Percentiles rank a stretch among this genome's conserved stretches.
Evolutionary conservation across 2,329 filamentous ascomycete genomes (phyloP).

Genomic region (Curvularia lunata): DNA sequence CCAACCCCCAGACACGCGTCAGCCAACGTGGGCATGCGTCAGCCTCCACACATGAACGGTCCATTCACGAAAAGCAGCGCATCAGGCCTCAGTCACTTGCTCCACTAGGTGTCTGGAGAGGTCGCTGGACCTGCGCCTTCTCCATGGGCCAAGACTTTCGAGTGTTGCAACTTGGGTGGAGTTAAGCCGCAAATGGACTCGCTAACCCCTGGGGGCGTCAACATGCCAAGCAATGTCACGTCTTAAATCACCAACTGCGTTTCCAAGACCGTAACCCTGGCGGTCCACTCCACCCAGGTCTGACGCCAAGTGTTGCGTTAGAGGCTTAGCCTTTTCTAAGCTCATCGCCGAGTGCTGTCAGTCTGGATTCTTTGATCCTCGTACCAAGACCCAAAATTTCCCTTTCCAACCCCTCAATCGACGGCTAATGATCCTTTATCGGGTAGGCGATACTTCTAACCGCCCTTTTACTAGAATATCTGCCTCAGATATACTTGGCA

Average conservation of each 20-base stretch:
- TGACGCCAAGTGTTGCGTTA: slow-evolving; percentile 38
- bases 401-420: slow-evolving; percentile 23
- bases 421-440: slow-evolving; percentile 22
- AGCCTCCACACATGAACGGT: slow-evolving; percentile 23
- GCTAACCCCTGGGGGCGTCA: slow-evolving; percentile 24
- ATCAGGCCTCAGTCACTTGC: slow-evolving; percentile 14
- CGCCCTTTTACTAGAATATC: slow-evolving; percentile 10
- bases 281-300: slow-evolving; percentile 21
- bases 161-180: slow-evolving; percentile 43
- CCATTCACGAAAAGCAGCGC: slow-evolving; percentile 28
- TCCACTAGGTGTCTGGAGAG: slow-evolving; percentile 14
- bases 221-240: slow-evolving; percentile 24
- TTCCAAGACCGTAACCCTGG: slow-evolving; percentile 17
- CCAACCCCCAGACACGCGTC: slow-evolving; percentile 25
- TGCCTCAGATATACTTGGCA: slow-evolving; percentile 18
- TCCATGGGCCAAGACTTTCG: slow-evolving; percentile 27
- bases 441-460: slow-evolving; percentile 15
- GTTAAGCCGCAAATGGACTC: slow-evolving; percentile 21
- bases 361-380: slow-evolving; percentile 20
- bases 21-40: slow-evolving; percentile 27
- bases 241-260: slow-evolving; percentile 28
- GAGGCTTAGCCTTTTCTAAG: slow-evolving; percentile 41
- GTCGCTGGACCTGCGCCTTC: slow-evolving; percentile 9
- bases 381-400: slow-evolving; percentile 30
- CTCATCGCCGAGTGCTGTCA: slow-evolving; percentile 31